Base-by-base conservation (phyloP, 1,284 basidiomycete species). In the Ceratobasidium sp. region DNA sequence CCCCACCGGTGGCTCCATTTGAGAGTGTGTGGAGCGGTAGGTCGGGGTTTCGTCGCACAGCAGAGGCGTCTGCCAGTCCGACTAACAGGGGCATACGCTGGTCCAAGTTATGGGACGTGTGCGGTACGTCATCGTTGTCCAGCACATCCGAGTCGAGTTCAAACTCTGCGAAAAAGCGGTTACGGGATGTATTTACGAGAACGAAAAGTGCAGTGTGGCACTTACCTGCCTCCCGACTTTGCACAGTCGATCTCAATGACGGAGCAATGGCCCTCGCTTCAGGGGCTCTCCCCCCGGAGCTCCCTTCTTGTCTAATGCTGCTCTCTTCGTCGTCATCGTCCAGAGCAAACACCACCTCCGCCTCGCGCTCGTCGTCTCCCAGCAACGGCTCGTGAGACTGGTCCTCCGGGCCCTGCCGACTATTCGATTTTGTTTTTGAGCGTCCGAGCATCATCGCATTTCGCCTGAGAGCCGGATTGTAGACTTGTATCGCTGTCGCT, bases 101-200 rank as follows among this genome's bases (percentile, higher is more conserved):
- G 73, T 73, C 73, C 39, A 74, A 65, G 43, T 89, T 87, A 53
- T 82, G 81, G 75, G 81, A 82, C 16, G 84, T 80, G 43, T 84
- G 79, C 22, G 82, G 79, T 13, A 82, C 79, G 41, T 80, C 81
- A 41, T 80, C 81, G 2, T 14, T 89, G 74, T 93, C 91, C 19
- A 93, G 81, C 51, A 92, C 91, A 80, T 93, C 92, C 0, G 88
- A 84, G 79, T 93, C 92, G 41, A 92, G 86, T 22, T 94, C 92
- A 81, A 86, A 94, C 80, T 92, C 92, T 94, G 77, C 3, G 66
- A 29, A 43, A 77, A 9, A 74, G 75, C 75, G 76, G 51, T 65
- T 37, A 74, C 29, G 48, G 48, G 59, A 73, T 74, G 64, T 58
- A 58, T 54, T 13, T 24, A 43, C 29, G 62, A 16, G 31, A 62